phyloP scores from a whole-genome alignment of 352 stramenopile species.

The Phytophthora hybrid region DNA sequence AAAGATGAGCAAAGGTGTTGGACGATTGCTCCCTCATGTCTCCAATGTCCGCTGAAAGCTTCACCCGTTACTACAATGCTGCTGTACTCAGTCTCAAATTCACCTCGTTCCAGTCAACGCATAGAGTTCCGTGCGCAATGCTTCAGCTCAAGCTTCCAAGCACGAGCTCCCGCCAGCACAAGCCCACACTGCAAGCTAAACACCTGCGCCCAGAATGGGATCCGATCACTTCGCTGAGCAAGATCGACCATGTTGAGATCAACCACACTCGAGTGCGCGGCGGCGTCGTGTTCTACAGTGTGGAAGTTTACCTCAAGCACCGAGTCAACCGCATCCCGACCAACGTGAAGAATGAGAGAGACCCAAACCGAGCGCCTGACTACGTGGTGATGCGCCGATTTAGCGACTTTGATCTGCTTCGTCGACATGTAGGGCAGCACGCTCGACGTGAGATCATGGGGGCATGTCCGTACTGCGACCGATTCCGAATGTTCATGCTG shows the following conservation, averaged over 20 bases:
- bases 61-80: neutral
- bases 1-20: slow-evolving; percentile 3
- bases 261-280: slow-evolving; percentile 33
- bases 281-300: slow-evolving; percentile 50
- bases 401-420: slow-evolving; percentile 41
- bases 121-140: neutral
- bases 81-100: slow-evolving; percentile 9
- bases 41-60: neutral
- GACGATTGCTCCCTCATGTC: neutral
- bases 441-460: slow-evolving; percentile 27
- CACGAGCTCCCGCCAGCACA: neutral
- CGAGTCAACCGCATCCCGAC: slow-evolving; percentile 55
- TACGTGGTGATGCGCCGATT: slow-evolving; percentile 41
- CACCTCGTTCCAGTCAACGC: neutral
- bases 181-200: neutral
- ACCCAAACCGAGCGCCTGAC: slow-evolving; percentile 24
- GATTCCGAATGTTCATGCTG: slow-evolving; percentile 34
- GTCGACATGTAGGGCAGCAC: slow-evolving; percentile 22
- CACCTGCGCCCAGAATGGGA: neutral
- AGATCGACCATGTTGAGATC: slow-evolving; percentile 50
- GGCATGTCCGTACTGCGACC: slow-evolving; percentile 36
- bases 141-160: neutral
- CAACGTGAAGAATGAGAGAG: slow-evolving; percentile 29
- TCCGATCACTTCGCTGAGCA: slow-evolving; percentile 33
- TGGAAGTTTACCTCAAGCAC: slow-evolving; percentile 60